phyloP scores from a whole-genome alignment of 1,139 yeast species.

The Debaryomycetaceae sp. region DNA sequence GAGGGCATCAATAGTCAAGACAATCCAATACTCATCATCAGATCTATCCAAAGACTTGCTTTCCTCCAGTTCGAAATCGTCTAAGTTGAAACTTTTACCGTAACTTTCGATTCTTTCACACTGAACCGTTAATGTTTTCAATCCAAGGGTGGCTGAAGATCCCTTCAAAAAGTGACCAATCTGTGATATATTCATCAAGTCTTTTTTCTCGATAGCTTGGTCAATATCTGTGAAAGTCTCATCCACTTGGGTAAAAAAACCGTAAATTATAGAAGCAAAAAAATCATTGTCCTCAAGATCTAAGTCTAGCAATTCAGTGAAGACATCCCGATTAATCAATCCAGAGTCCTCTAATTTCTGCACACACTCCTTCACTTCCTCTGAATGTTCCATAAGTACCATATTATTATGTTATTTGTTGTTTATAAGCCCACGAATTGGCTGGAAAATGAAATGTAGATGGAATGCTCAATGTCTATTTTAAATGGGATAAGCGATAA shows the following conservation, averaged over 20 bases:
- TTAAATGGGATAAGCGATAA: too few species aligned
- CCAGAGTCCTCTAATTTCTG: constrained; percentile 56
- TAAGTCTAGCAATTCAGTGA: constrained; percentile 87
- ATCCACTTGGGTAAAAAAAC: constrained; percentile 86
- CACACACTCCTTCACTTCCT: too few species aligned
- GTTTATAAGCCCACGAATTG: too few species aligned
- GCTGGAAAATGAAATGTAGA: too few species aligned
- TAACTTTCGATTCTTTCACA: constrained; percentile 93
- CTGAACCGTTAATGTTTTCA: constrained; percentile 73
- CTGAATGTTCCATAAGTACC: too few species aligned
- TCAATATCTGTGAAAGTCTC: constrained; percentile 77
- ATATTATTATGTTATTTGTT: too few species aligned
- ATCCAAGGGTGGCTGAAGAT: constrained; percentile 91
- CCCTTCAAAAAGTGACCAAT: constrained; percentile 95
- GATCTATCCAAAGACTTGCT: constrained; percentile 12
- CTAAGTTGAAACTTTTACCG: constrained; percentile 56
- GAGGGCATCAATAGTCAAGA: constrained; percentile 52
- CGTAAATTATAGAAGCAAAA: constrained; percentile 69
- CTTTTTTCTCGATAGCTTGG: constrained; percentile 41
- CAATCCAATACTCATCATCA: constrained; percentile 46
- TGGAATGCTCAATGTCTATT: too few species aligned
- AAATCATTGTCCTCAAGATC: constrained; percentile 92
- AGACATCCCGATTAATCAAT: constrained; percentile 82
- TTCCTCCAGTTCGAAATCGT: constrained; percentile 29
- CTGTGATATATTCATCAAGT: constrained; percentile 62